Conservation (phyloP, 371 early-diverging fungal genomes). For the Mucor saturninus region DNA sequence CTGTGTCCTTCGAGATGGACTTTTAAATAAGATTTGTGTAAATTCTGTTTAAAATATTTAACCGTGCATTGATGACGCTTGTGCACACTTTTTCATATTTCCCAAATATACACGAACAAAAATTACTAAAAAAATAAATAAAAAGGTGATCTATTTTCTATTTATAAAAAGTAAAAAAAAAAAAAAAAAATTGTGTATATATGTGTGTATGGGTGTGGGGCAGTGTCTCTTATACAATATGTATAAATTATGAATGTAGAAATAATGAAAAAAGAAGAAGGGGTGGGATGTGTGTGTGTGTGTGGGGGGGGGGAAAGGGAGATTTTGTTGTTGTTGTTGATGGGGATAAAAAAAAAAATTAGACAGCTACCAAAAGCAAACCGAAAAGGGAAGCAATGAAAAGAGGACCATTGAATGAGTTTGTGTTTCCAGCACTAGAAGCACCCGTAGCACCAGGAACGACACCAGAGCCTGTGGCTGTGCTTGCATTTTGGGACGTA, state of each 20-base stretch:
- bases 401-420: slow-evolving; percentile 35
- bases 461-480: slow-evolving; percentile 41
- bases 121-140: neutral
- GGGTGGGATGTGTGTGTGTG: neutral
- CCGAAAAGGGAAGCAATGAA: slow-evolving; percentile 41
- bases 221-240: slow-evolving; percentile 2
- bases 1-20: neutral
- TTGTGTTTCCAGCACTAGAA: slow-evolving; percentile 7
- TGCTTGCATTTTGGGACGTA: slow-evolving; percentile 25
- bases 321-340: too few species aligned
- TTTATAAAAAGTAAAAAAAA: too few species aligned
- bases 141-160: too few species aligned
- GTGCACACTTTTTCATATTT: neutral
- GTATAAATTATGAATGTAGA: slow-evolving; percentile 10
- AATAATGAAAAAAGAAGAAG: slow-evolving; percentile 3
- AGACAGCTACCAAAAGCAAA: slow-evolving; percentile 29
- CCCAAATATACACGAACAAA: neutral
- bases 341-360: neutral
- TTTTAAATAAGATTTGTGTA: neutral
- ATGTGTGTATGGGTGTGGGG: neutral
- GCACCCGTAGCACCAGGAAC: slow-evolving; percentile 39
- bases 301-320: too few species aligned
- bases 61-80: too few species aligned
- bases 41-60: too few species aligned
- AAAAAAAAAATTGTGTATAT: too few species aligned